phyloP scores from a whole-genome alignment of 345 rosid genomes.

The Hibiscus mutabilis region DNA sequence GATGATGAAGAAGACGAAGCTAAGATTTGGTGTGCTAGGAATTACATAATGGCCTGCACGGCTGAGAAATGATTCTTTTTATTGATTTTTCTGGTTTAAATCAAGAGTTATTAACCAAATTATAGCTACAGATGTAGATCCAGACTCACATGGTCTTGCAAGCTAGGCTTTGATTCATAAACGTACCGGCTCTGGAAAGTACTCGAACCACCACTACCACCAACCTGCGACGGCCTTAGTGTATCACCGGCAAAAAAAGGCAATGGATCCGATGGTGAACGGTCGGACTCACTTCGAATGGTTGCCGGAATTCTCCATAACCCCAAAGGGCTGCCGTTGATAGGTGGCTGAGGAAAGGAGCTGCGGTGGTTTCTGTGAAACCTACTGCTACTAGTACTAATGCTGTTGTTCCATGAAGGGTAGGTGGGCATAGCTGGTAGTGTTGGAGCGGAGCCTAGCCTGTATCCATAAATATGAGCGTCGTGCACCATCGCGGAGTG shows the following conservation, averaged over 20 bases:
- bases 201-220: conserved; percentile 23
- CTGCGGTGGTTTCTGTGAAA: conserved; percentile 6
- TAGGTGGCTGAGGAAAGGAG: conserved; percentile 42
- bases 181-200: conserved; percentile 33
- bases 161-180: conserved; percentile 40
- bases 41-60: conserved; percentile 7
- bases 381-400: conserved; percentile 11
- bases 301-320: conserved; percentile 49
- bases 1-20: neutral
- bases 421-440: conserved; percentile 21
- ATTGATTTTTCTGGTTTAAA: neutral
- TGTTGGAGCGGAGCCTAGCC: conserved; percentile 29
- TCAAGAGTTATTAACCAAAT: neutral
- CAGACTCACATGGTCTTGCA: conserved; percentile 83
- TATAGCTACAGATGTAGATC: conserved; percentile 77
- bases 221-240: conserved; percentile 20
- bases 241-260: conserved; percentile 40
- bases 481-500: conserved; percentile 59
- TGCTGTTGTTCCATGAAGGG: conserved; percentile 54
- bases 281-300: conserved; percentile 30
- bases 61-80: too few relatives aligned
- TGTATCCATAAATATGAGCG: conserved; percentile 49
- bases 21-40: neutral
- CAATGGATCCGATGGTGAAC: conserved; percentile 26
- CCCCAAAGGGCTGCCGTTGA: conserved; percentile 68